A percentile compares a stretch with the other conserved stretches of the same genome.
These are phyloP conservation scores for Parathielavia hyrcaniae DNA, from an alignment of 495 filamentous ascomycete species.

Conservation along the genomic window DNA sequence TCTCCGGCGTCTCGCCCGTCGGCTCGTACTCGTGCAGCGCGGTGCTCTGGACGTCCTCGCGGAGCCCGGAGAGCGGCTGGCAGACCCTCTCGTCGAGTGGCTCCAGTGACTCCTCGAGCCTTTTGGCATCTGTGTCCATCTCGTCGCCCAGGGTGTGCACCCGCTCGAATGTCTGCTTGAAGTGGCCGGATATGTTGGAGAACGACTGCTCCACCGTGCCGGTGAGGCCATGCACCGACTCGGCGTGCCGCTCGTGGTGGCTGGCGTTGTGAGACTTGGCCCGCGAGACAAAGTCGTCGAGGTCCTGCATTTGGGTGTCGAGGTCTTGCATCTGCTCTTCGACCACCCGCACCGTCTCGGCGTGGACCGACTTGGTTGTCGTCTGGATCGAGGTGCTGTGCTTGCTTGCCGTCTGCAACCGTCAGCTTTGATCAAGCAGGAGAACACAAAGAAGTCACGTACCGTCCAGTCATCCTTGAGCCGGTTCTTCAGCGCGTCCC, in stretches of 20 bases:
- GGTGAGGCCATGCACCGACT: slow-evolving; percentile 55
- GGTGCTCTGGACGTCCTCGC: slow-evolving; percentile 54
- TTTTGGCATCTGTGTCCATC: slow-evolving; percentile 48
- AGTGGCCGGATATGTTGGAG: slow-evolving; percentile 56
- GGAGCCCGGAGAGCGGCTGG: slow-evolving; percentile 62
- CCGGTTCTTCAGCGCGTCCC: slow-evolving; percentile 68
- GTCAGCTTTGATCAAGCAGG: slow-evolving; percentile 25
- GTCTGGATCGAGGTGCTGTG: slow-evolving; percentile 73
- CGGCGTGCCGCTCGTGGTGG: slow-evolving; percentile 60
- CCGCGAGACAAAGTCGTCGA: slow-evolving; percentile 84
- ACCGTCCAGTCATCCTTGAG: slow-evolving; percentile 86
- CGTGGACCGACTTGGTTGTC: slow-evolving; percentile 79
- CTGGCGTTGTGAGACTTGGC: slow-evolving; percentile 73
- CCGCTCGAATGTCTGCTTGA: slow-evolving; percentile 55
- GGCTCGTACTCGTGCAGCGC: slow-evolving; percentile 68
- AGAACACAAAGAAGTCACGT: slow-evolving; percentile 33
- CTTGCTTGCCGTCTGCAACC: slow-evolving; percentile 60
- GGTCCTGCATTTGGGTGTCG: slow-evolving; percentile 73
- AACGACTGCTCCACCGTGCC: slow-evolving; percentile 64
- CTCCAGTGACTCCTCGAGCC: slow-evolving; percentile 50
- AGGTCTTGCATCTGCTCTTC: slow-evolving; percentile 83
- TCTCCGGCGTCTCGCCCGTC: slow-evolving; percentile 82
- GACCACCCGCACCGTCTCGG: slow-evolving; percentile 85
- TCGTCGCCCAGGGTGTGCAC: slow-evolving; percentile 59
- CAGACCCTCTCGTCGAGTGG: slow-evolving; percentile 56